phyloP scores from a whole-genome alignment of 768 basidiomycete species.

The Lyophyllum decastes region DNA sequence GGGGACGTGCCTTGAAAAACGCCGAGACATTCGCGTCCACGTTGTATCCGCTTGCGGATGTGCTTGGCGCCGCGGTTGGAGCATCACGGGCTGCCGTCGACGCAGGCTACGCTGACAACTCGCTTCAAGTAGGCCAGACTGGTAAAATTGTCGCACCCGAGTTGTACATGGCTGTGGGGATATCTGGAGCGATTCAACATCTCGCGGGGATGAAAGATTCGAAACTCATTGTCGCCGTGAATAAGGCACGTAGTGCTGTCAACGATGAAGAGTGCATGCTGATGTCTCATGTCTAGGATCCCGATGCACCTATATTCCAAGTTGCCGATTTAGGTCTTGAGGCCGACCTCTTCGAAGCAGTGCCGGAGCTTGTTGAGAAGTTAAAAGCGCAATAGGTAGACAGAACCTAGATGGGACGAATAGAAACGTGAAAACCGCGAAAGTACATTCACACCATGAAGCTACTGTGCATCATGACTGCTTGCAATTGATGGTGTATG shows the following conservation, averaged over 20 bases:
- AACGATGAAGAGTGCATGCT: conserved; percentile 2
- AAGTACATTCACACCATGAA: not conserved
- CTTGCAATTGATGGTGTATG: too few relatives aligned
- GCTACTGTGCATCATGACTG: too few relatives aligned
- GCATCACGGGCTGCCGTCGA: conserved; percentile 99
- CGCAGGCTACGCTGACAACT: conserved; percentile 97
- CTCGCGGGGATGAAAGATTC: conserved; percentile 99
- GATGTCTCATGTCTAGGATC: conserved; percentile 55
- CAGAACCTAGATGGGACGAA: not conserved
- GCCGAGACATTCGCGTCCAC: conserved; percentile 88
- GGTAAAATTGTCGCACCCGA: conserved; percentile 98
- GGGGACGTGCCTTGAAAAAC: conserved; percentile 93
- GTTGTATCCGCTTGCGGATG: conserved; percentile 91
- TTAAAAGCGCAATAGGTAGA: conserved; percentile 48
- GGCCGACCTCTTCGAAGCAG: conserved; percentile 89
- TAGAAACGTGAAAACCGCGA: not conserved
- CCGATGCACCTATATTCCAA: conserved; percentile 99
- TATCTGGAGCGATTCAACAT: conserved; percentile 98
- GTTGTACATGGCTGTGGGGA: conserved; percentile 94
- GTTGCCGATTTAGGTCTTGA: conserved; percentile 95
- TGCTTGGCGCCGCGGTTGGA: conserved; percentile 92
- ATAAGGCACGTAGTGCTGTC: conserved; percentile 65
- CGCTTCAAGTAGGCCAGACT: conserved; percentile 98
- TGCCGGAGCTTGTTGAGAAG: conserved; percentile 90
- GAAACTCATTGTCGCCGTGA: conserved; percentile 96